A percentile compares a stretch with the other conserved stretches of the same genome.
Evolutionary conservation across 208 protist species (phyloP).

Genomic region (Trypanosomatidae sp.): DNA sequence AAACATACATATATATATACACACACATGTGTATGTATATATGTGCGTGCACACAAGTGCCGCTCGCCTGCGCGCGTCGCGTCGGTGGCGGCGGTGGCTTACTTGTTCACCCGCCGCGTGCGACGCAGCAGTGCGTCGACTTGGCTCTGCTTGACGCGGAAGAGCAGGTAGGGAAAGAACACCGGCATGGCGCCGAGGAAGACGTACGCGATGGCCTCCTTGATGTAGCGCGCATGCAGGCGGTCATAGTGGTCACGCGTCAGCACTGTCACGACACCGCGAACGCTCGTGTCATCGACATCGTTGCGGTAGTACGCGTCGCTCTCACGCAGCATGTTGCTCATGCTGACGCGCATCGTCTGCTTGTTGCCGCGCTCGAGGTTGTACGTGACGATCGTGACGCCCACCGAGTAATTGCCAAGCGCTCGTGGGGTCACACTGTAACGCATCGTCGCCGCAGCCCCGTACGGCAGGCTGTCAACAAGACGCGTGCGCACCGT

Average conservation of each 20-base stretch:
- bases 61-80: neutral
- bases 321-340: slow-evolving; percentile 73
- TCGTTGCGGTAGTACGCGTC: slow-evolving; percentile 65
- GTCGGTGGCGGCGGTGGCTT: neutral
- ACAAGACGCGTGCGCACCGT: slow-evolving; percentile 24
- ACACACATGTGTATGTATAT: neutral
- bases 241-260: slow-evolving; percentile 76
- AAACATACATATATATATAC: neutral
- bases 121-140: slow-evolving; percentile 54
- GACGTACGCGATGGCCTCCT: slow-evolving; percentile 59
- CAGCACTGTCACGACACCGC: slow-evolving; percentile 66
- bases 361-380: slow-evolving; percentile 33
- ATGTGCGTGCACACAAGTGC: neutral
- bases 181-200: slow-evolving; percentile 66
- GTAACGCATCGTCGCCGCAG: slow-evolving; percentile 52
- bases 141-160: slow-evolving; percentile 60
- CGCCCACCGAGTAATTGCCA: slow-evolving; percentile 51
- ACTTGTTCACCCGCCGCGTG: slow-evolving; percentile 9
- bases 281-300: slow-evolving; percentile 70
- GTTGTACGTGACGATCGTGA: slow-evolving; percentile 63
- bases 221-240: slow-evolving; percentile 56
- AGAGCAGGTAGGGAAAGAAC: slow-evolving; percentile 62
- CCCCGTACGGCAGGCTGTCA: slow-evolving; percentile 40
- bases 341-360: slow-evolving; percentile 33
- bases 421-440: slow-evolving; percentile 43